Evolutionary conservation across 2,329 filamentous ascomycete genomes (phyloP).

Genomic region (Colletotrichum orchidophilum): DNA sequence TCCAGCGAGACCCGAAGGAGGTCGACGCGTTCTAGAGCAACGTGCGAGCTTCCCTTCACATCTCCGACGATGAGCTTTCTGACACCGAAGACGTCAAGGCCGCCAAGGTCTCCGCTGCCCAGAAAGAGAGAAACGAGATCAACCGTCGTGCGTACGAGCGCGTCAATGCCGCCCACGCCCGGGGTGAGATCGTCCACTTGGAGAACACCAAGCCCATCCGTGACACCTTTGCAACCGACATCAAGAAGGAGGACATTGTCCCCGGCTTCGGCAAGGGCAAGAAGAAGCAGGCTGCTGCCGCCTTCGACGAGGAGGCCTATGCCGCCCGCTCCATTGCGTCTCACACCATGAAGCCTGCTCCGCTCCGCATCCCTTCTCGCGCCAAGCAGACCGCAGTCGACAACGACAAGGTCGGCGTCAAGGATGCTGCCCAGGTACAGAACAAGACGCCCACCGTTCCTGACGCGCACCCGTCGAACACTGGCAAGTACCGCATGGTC

Average conservation of each 20-base stretch:
- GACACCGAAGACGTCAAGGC: background rate
- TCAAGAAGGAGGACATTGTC: slow-evolving; percentile 21
- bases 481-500: background rate
- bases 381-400: background rate
- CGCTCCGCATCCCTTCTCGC: slow-evolving; percentile 29
- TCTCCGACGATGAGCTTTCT: slow-evolving; percentile 42
- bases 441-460: background rate
- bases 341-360: slow-evolving; percentile 32
- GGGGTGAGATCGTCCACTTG: background rate
- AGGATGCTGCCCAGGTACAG: background rate
- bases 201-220: slow-evolving; percentile 12
- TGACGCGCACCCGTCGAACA: background rate
- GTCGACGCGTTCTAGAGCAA: slow-evolving; percentile 44
- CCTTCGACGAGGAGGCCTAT: slow-evolving; percentile 26
- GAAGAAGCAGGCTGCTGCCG: background rate
- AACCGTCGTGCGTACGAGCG: slow-evolving; percentile 14
- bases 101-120: background rate
- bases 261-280: background rate
- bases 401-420: background rate
- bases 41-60: slow-evolving; percentile 41
- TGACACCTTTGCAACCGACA: slow-evolving; percentile 7
- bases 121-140: background rate
- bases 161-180: slow-evolving; percentile 21
- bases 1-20: slow-evolving; percentile 36
- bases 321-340: slow-evolving; percentile 25